Percentiles rank a stretch among this genome's conserved stretches.
Evolutionary conservation across 83 land plant genomes (phyloP).

Genomic region (Thuja plicata): DNA sequence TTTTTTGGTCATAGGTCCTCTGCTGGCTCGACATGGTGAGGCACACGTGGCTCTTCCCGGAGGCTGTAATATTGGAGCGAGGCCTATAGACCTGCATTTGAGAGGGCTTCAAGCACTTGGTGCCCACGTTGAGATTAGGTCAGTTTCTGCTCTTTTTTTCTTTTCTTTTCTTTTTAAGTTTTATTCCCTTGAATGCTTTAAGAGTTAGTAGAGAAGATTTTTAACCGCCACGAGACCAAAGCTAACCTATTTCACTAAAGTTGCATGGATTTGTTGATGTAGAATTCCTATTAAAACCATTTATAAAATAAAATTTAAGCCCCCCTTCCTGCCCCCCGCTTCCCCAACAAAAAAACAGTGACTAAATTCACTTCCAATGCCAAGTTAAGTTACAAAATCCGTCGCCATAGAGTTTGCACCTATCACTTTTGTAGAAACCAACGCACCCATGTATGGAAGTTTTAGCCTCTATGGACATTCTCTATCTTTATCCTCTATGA

Average conservation of each 20-base stretch:
- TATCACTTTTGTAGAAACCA: background rate
- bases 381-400: background rate
- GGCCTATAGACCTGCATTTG: conserved; percentile 70
- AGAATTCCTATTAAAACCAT: background rate
- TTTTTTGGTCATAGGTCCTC: conserved; percentile 71
- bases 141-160: background rate
- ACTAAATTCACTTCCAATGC: background rate
- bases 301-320: too few relatives aligned
- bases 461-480: background rate
- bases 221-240: background rate
- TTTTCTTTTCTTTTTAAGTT: background rate
- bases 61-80: conserved; percentile 72
- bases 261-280: background rate
- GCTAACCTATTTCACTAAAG: background rate
- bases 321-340: too few relatives aligned
- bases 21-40: conserved; percentile 68
- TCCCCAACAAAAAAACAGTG: too few relatives aligned
- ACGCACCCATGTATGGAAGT: background rate
- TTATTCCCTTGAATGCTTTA: background rate
- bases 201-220: background rate
- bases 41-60: conserved; percentile 75
- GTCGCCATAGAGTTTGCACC: background rate
- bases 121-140: conserved; percentile 59
- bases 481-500: too few relatives aligned
- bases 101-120: conserved; percentile 70